These are phyloP conservation scores for Medicago ruthenica DNA, from an alignment of 306 rosid species.

Conservation along the genomic window DNA sequence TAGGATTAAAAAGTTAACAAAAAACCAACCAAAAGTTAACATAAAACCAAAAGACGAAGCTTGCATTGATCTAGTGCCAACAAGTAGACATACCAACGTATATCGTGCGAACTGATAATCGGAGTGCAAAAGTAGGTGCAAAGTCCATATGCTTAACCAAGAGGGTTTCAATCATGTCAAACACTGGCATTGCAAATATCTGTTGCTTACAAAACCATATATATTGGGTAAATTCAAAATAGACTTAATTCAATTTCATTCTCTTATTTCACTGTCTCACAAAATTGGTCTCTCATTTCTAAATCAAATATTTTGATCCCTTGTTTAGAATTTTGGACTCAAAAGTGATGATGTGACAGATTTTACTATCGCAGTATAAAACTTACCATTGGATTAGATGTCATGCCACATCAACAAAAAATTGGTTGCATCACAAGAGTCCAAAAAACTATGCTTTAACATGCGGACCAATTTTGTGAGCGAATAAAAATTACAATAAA, in stretches of 20 bases:
- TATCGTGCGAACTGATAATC: slow-evolving; percentile 51
- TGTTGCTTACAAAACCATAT: slow-evolving; percentile 21
- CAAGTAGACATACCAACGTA: slow-evolving; percentile 63
- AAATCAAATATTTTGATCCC: too few relatives aligned
- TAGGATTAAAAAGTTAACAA: neutral
- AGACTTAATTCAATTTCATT: neutral
- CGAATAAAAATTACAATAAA: neutral
- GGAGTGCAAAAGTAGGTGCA: slow-evolving; percentile 55
- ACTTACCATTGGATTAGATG: too few relatives aligned
- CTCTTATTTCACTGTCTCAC: too few relatives aligned
- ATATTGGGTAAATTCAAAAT: neutral
- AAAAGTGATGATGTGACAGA: too few relatives aligned
- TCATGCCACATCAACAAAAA: too few relatives aligned
- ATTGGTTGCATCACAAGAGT: too few relatives aligned
- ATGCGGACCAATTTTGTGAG: too few relatives aligned
- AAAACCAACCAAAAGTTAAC: neutral
- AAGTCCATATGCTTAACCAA: slow-evolving; percentile 57
- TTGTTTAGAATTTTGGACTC: too few relatives aligned
- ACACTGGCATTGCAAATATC: slow-evolving; percentile 85
- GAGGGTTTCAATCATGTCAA: slow-evolving; percentile 77
- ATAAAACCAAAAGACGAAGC: neutral
- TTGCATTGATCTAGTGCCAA: neutral
- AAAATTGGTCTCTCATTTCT: too few relatives aligned
- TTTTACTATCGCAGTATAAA: too few relatives aligned
- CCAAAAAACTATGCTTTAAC: too few relatives aligned